Percentiles rank a stretch among this genome's conserved stretches.
Evolutionary conservation across 2,329 filamentous ascomycete genomes (phyloP).

Genomic region (Alternaria triticina): DNA sequence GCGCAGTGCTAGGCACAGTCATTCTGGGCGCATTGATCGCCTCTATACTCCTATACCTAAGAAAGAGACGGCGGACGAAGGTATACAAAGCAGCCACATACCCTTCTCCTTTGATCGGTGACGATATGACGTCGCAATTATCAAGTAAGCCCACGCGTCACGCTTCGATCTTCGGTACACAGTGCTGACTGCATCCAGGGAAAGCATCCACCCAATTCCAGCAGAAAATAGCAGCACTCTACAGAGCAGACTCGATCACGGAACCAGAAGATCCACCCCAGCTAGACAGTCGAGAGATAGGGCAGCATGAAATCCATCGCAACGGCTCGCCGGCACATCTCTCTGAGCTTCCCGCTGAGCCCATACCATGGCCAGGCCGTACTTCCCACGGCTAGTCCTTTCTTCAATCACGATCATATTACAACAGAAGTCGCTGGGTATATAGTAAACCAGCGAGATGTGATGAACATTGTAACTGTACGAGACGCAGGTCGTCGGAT

Average conservation of each 20-base stretch:
- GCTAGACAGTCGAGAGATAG: conserved; percentile 13
- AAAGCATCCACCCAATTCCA: not conserved
- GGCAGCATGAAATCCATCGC: not conserved
- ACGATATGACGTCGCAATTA: conserved; percentile 32
- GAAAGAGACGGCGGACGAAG: conserved; percentile 20
- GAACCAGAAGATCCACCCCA: conserved; percentile 9
- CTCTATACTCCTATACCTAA: conserved; percentile 17
- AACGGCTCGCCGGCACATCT: not conserved
- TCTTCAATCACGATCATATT: not conserved
- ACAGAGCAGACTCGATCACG: conserved; percentile 12
- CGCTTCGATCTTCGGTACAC: not conserved
- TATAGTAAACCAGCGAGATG: not conserved
- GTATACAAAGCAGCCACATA: conserved; percentile 30
- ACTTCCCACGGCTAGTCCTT: not conserved
- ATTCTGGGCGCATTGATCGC: conserved; percentile 13
- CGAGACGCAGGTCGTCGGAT: not conserved
- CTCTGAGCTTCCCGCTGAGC: conserved; percentile 15
- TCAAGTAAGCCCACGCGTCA: not conserved
- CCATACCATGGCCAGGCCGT: conserved; percentile 8
- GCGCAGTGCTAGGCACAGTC: conserved; percentile 29
- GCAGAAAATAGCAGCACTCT: not conserved
- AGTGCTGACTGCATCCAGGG: not conserved
- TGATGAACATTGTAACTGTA: not conserved
- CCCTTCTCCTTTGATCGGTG: conserved; percentile 27
- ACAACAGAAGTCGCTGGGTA: not conserved